Evolutionary conservation across 2,329 filamentous ascomycete genomes (phyloP), one percentile per base, ranked within the genome.

Genomic region (Cyanodermella asteris): DNA sequence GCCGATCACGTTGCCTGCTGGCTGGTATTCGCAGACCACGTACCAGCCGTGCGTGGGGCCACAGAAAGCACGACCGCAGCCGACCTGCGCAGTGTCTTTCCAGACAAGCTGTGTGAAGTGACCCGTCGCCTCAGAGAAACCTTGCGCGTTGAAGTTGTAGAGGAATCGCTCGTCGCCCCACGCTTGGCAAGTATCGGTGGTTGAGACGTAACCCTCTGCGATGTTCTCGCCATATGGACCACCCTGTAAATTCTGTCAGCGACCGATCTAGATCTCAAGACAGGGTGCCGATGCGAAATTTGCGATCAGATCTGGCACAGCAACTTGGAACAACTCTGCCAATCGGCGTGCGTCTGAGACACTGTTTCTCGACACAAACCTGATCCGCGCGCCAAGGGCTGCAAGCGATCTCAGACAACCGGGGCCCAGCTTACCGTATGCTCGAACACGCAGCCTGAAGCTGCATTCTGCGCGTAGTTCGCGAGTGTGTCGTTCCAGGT

Each of bases 41-140:
- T 63, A 73, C 64, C 66, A 75, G 22, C 31, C 27, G 28, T 47
- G 35, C 32, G 12, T 45, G 40, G 15, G 47, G 63, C 25, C 55
- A 56, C 56, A 61, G 32, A 51, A 36, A 9, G 45, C 39, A 19
- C 45, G 44, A 14, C 44, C 61, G 44, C 75, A 82, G 35, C 71
- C 75, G 26, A 81, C 53, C 19, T 55, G 36, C 11, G 50, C 61
- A 28, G 69, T 66, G 13, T 35, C 49, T 42, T 62, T 62, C 75
- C 75, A 82, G 30, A 81, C 59, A 16, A 81, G 53, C 53, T 82
- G 72, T 25, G 68, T 63, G 49, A 80, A 77, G 47, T 82, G 76
- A 28, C 77, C 78, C 61, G 72, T 74, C 17, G 48, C 42, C 34
- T 67, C 51, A 6, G 39, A 49, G 38, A 73, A 78, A 1, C 57